A percentile compares a stretch with the other conserved stretches of the same genome.
Conservation (phyloP, 352 stramenopile species). For the Globisporangium perplexum region DNA sequence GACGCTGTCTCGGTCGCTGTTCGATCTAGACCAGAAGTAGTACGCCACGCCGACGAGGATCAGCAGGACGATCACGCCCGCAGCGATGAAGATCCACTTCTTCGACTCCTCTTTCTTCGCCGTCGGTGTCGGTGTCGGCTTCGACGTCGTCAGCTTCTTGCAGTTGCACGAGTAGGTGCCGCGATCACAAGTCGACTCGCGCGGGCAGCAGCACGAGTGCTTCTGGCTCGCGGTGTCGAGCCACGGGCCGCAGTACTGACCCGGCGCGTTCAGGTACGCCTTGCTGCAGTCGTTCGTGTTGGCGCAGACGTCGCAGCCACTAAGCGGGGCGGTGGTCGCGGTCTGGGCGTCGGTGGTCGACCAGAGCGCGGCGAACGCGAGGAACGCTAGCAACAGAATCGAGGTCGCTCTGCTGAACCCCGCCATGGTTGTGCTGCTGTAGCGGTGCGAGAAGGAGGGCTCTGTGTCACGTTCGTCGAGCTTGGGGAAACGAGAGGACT, state of each 20-base stretch:
- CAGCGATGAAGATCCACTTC: conserved; percentile 23
- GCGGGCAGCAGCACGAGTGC: conserved; percentile 50
- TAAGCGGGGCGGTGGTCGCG: conserved; percentile 4
- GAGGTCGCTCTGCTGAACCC: neutral
- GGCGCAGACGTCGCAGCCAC: conserved; percentile 45
- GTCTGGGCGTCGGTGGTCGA: conserved; percentile 5
- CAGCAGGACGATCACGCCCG: conserved; percentile 26
- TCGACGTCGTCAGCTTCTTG: conserved; percentile 17
- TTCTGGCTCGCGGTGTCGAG: conserved; percentile 28
- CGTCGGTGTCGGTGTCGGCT: conserved; percentile 21
- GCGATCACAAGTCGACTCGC: conserved; percentile 24
- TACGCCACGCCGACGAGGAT: conserved; percentile 26
- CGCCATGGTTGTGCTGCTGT: neutral
- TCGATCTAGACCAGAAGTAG: conserved; percentile 29
- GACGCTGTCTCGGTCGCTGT: conserved; percentile 21
- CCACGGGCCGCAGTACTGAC: conserved; percentile 51
- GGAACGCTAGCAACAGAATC: conserved; percentile 8
- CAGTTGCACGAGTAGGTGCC: conserved; percentile 43
- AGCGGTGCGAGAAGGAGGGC: neutral
- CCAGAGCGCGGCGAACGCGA: conserved; percentile 10
- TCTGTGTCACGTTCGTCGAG: neutral
- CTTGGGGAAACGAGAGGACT: neutral
- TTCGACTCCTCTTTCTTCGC: conserved; percentile 25
- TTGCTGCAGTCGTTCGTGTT: conserved; percentile 38
- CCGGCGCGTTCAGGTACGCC: conserved; percentile 35